phyloP scores from a whole-genome alignment of 768 basidiomycete genomes.

The Asterophora lycoperdoides region DNA sequence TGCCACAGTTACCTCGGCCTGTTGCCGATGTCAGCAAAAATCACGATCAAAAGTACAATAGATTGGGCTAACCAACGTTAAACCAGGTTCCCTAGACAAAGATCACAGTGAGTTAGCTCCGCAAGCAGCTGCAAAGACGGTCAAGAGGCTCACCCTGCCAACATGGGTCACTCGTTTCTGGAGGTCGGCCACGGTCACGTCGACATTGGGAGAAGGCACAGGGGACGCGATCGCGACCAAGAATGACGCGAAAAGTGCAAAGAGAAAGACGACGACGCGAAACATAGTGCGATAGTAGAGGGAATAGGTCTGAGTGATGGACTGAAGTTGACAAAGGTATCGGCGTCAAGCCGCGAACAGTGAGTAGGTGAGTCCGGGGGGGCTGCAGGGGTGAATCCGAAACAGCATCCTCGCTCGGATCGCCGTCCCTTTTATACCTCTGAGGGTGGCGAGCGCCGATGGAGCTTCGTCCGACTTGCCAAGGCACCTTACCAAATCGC shows the following conservation, averaged over 20 bases:
- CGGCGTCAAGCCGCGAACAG: slow-evolving; percentile 12
- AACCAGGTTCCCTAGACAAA: slow-evolving; percentile 63
- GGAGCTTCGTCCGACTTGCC: too few species aligned
- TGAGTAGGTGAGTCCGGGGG: slow-evolving; percentile 12
- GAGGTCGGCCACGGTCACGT: slow-evolving; percentile 27
- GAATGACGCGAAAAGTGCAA: slow-evolving; percentile 40
- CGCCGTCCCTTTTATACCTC: too few species aligned
- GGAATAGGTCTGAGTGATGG: slow-evolving; percentile 1
- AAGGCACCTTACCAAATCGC: too few species aligned
- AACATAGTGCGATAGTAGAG: slow-evolving; percentile 28
- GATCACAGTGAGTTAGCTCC: slow-evolving; percentile 7
- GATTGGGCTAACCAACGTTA: slow-evolving; percentile 36
- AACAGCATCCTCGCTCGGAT: slow-evolving; percentile 18
- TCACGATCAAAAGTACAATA: too few species aligned
- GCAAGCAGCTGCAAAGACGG: slow-evolving; percentile 1
- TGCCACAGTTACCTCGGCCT: slow-evolving; percentile 63
- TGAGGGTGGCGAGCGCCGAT: too few species aligned
- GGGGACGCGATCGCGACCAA: slow-evolving; percentile 44
- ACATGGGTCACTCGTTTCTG: slow-evolving; percentile 49
- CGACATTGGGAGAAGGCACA: slow-evolving; percentile 31
- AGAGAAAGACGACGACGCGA: slow-evolving; percentile 31
- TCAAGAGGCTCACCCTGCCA: slow-evolving; percentile 47
- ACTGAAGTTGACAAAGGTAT: slow-evolving; percentile 5
- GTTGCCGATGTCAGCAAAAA: slow-evolving; percentile 5
- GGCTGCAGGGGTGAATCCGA: slow-evolving; percentile 12